Conservation (phyloP, 1,284 basidiomycete species). For the Omphalotus olearius region DNA sequence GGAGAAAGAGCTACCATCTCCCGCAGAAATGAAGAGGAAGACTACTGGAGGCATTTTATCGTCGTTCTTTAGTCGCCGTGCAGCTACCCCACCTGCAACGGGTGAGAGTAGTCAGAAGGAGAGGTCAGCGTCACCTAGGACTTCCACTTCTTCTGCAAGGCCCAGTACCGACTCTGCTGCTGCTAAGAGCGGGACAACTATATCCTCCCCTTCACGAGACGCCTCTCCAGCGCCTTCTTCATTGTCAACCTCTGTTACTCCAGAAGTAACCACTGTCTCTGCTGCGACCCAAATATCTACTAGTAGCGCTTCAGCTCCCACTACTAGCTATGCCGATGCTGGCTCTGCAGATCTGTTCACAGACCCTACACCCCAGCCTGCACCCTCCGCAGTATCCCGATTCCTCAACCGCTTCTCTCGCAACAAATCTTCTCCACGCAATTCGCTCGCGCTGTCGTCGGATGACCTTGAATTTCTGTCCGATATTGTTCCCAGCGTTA, state of each 20-base stretch:
- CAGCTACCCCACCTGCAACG: conserved; percentile 21
- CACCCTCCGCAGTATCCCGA: conserved; percentile 63
- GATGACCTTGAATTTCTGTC: conserved; percentile 74
- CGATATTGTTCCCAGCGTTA: conserved; percentile 60
- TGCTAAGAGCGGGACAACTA: conserved; percentile 14
- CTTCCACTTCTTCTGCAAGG: conserved; percentile 21
- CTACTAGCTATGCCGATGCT: conserved; percentile 18
- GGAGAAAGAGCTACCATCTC: conserved; percentile 24
- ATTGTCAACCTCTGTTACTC: conserved; percentile 12
- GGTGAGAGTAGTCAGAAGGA: conserved; percentile 21
- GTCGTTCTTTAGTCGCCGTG: conserved; percentile 61
- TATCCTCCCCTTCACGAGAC: conserved; percentile 1
- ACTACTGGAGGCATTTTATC: conserved; percentile 46
- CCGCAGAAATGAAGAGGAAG: conserved; percentile 41
- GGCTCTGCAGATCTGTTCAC: conserved; percentile 17
- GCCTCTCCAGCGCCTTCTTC: conserved; percentile 11
- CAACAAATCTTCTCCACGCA: conserved; percentile 35
- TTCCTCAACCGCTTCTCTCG: conserved; percentile 69
- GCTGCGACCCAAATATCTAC: conserved; percentile 1
- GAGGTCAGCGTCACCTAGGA: conserved; percentile 21
- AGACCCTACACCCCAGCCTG: conserved; percentile 19
- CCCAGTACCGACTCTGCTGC: conserved; percentile 29
- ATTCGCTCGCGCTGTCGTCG: conserved; percentile 58
- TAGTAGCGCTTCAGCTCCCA: conserved; percentile 17
- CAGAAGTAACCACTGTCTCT: conserved; percentile 15